Conservation (phyloP, 2,329 filamentous ascomycete genomes). For the Colletotrichum zoysiae region DNA sequence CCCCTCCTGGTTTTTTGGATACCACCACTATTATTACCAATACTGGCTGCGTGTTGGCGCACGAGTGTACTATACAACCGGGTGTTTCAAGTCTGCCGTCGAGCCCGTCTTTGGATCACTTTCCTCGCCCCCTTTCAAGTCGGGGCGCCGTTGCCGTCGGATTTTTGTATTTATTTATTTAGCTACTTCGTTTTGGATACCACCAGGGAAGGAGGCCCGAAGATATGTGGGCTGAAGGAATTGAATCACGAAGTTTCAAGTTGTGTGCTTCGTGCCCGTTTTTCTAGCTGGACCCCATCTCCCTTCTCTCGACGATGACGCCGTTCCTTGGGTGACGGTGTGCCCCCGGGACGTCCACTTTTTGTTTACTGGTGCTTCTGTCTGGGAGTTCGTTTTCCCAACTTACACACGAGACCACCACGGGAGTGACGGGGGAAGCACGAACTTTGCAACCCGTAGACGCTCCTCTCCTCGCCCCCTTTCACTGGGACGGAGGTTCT, state of each 20-base stretch:
- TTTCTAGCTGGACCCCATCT: neutral
- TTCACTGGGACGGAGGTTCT: neutral
- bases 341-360: too few relatives aligned
- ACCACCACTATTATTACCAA: neutral
- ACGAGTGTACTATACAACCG: neutral
- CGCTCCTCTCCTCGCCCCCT: neutral
- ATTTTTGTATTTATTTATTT: neutral
- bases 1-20: slow-evolving; percentile 18
- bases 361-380: neutral
- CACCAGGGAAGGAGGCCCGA: neutral
- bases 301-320: neutral
- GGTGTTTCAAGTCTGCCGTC: neutral
- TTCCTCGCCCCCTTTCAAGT: neutral
- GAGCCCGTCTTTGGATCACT: neutral
- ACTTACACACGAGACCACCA: neutral
- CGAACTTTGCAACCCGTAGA: neutral
- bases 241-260: neutral
- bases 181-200: neutral
- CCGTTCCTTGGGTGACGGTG: neutral
- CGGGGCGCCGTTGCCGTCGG: neutral
- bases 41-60: neutral
- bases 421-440: neutral
- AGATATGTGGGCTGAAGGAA: neutral
- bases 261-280: too few relatives aligned
- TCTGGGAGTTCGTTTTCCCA: neutral